Percentiles rank a stretch among this genome's conserved stretches.
Conservation (phyloP, 179 eudicot genomes). For the Sideroxylon spinosum region DNA sequence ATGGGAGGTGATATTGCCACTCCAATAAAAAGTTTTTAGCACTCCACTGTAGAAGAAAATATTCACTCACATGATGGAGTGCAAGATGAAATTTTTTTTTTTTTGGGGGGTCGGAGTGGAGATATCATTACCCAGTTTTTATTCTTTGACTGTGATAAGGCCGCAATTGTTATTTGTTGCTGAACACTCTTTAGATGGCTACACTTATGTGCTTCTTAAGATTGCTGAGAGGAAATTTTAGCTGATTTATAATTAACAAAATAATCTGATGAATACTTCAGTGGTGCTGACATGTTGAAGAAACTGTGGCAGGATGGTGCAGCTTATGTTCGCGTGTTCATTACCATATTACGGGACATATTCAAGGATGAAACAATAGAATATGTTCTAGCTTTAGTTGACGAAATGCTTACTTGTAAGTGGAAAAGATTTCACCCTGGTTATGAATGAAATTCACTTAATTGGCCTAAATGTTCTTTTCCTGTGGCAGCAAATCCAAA, state of each 20-base stretch:
- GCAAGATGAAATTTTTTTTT: no score
- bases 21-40: no score
- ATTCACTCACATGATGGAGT: no score
- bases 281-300: conserved; percentile 17
- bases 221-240: not conserved
- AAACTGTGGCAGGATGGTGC: conserved; percentile 81
- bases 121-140: no score
- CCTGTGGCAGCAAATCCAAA: conserved; percentile 75
- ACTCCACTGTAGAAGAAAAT: no score
- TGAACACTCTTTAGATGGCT: conserved; percentile 15
- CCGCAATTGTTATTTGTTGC: not conserved
- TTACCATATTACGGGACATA: conserved; percentile 81
- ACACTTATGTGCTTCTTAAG: not conserved
- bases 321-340: conserved; percentile 72
- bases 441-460: conserved; percentile 4
- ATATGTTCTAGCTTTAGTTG: conserved; percentile 86
- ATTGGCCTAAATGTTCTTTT: conserved; percentile 19
- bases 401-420: conserved; percentile 84
- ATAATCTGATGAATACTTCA: conserved; percentile 7
- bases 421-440: conserved; percentile 14
- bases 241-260: conserved; percentile 1
- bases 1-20: no score
- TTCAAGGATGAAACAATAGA: conserved; percentile 93
- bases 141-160: no score
- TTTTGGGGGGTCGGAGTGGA: no score